A percentile compares a stretch with the other conserved stretches of the same genome.
phyloP scores from a whole-genome alignment of 768 basidiomycete genomes.

The Piloderma croceum region DNA sequence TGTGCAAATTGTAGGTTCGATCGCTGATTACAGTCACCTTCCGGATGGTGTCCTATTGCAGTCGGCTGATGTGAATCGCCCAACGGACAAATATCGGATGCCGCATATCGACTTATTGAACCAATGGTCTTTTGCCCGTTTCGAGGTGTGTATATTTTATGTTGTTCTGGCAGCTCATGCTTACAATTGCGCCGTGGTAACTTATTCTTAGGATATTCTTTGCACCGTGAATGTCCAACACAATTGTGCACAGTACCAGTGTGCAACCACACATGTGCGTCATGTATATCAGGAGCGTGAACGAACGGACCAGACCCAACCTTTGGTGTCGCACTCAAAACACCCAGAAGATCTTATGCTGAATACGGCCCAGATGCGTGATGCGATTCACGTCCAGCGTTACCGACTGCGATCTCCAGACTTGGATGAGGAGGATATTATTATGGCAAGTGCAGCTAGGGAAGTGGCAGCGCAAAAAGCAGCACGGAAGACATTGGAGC shows the following conservation, averaged over 20 bases:
- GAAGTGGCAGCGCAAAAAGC: too few species aligned
- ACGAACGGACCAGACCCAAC: background rate
- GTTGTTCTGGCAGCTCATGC: background rate
- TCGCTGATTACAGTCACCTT: too few species aligned
- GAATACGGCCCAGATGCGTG: constrained; percentile 24
- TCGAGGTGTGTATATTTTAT: constrained; percentile 2
- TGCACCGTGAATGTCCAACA: constrained; percentile 8
- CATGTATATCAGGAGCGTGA: constrained; percentile 3
- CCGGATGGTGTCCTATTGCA: too few species aligned
- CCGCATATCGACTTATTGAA: background rate
- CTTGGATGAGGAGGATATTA: too few species aligned
- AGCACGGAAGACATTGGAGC: too few species aligned
- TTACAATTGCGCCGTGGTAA: too few species aligned
- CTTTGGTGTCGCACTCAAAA: constrained; percentile 1
- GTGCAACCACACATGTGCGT: background rate
- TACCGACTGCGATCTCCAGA: too few species aligned
- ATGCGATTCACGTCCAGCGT: constrained; percentile 15
- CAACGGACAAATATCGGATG: background rate
- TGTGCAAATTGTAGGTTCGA: too few species aligned
- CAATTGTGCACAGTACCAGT: background rate
- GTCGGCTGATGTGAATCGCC: too few species aligned
- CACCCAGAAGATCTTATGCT: constrained; percentile 12
- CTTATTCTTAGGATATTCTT: background rate
- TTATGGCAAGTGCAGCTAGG: too few species aligned
- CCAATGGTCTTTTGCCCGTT: background rate